phyloP scores from a whole-genome alignment of 2,329 filamentous ascomycete species.

The Colletotrichum theobromicola region DNA sequence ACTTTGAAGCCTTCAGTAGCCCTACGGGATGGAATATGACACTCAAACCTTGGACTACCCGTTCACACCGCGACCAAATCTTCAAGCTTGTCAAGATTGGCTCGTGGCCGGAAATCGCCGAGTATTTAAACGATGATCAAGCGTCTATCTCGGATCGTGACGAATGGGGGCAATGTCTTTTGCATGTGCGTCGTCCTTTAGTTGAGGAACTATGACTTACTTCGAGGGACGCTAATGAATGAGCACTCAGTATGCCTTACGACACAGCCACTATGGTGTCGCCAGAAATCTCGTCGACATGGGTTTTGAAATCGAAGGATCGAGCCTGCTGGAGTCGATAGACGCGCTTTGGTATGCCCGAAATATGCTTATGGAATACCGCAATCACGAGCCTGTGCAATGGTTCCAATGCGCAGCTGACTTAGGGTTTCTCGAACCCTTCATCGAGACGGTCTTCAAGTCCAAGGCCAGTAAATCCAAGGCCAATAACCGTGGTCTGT shows the following conservation, averaged over 20 bases:
- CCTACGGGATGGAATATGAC: background rate
- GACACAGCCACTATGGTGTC: rapidly evolving
- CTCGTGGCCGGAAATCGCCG: background rate
- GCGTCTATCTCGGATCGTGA: background rate
- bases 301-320: background rate
- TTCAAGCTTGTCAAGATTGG: background rate
- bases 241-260: background rate
- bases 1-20: background rate
- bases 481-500: too few relatives aligned
- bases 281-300: background rate
- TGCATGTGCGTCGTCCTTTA: background rate
- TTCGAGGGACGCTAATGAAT: background rate
- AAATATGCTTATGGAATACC: background rate
- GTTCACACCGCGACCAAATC: background rate
- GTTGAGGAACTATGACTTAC: background rate
- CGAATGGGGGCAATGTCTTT: background rate
- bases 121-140: background rate
- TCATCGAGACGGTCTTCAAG: background rate
- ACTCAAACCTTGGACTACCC: background rate
- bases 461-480: too few relatives aligned
- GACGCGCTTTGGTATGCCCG: too few relatives aligned
- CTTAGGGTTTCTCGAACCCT: background rate
- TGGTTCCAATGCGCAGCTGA: background rate
- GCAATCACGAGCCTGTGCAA: too few relatives aligned
- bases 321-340: background rate